These are phyloP conservation scores for Filosporella fistucella DNA, from an alignment of 495 filamentous ascomycete species.

Conservation along the genomic window DNA sequence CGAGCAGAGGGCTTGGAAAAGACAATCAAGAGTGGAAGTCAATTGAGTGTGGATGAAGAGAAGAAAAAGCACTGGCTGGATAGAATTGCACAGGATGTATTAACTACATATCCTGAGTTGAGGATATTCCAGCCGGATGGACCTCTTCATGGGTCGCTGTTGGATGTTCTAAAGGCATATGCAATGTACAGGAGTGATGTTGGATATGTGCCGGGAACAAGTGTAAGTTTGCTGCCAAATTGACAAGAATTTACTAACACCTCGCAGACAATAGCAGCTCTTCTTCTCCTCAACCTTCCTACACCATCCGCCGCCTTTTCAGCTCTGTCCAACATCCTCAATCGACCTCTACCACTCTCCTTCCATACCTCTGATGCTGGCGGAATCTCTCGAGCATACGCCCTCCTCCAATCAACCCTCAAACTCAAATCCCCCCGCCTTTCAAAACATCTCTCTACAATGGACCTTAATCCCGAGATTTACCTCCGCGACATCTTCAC, in stretches of 20 bases:
- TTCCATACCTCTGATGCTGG: constrained; percentile 76
- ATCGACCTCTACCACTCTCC: constrained; percentile 80
- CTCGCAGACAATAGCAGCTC: constrained; percentile 69
- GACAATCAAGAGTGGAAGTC: constrained; percentile 33
- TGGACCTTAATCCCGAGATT: constrained; percentile 35
- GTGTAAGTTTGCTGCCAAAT: constrained; percentile 46
- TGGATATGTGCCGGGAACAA: constrained; percentile 82
- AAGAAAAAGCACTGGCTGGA: constrained; percentile 41
- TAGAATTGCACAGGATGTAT: constrained; percentile 49
- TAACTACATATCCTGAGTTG: constrained; percentile 71
- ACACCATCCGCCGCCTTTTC: constrained; percentile 71
- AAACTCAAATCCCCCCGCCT: constrained; percentile 68
- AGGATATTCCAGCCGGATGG: constrained; percentile 73
- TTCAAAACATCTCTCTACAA: constrained; percentile 54
- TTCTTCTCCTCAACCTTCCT: constrained; percentile 81
- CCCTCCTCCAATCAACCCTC: constrained; percentile 66
- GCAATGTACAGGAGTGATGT: constrained; percentile 92
- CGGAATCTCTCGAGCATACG: constrained; percentile 68
- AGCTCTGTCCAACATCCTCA: constrained; percentile 81
- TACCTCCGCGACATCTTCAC: constrained; percentile 49
- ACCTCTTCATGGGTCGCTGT: constrained; percentile 68
- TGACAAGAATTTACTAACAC: constrained; percentile 9
- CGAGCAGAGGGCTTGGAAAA: constrained; percentile 65
- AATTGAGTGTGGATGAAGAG: constrained; percentile 32
- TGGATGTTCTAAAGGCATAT: constrained; percentile 84